Conservation (phyloP, 2,329 filamentous ascomycete genomes). For the Chaetomiaceae sp. region DNA sequence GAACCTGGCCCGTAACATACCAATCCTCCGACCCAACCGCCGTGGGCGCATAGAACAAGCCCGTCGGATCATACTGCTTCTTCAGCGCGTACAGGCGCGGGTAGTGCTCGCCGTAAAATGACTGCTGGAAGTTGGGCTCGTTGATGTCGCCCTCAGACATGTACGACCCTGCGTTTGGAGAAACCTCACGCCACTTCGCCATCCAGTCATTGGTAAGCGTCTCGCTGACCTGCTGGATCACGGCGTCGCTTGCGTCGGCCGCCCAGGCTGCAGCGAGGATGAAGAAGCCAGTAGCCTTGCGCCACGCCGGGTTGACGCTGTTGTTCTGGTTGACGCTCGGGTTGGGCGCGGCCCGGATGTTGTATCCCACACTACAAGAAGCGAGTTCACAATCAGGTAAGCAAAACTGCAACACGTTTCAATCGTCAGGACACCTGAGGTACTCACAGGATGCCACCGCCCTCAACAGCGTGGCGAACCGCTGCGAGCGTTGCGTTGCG, state of each 20-base stretch:
- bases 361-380: conserved; percentile 38
- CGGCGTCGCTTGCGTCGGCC: conserved; percentile 7
- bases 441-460: conserved; percentile 39
- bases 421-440: too few relatives aligned
- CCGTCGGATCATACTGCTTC: conserved; percentile 23
- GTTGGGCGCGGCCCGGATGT: conserved; percentile 33
- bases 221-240: conserved; percentile 21
- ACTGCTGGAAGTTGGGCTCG: conserved; percentile 21
- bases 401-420: too few relatives aligned
- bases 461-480: conserved; percentile 36
- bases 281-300: conserved; percentile 36
- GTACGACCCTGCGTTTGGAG: conserved; percentile 23
- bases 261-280: conserved; percentile 30
- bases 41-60: conserved; percentile 23
- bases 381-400: too few relatives aligned
- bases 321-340: conserved; percentile 33
- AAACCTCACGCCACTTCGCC: conserved; percentile 24
- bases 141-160: conserved; percentile 21
- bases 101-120: conserved; percentile 23
- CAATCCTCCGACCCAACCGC: conserved; percentile 24
- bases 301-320: conserved; percentile 47
- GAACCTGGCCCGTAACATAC: conserved; percentile 14
- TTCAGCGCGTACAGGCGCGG: conserved; percentile 19
- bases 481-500: conserved; percentile 34
- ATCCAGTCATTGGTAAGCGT: conserved; percentile 32